Percentiles rank a stretch among this genome's conserved stretches.
phyloP scores from a whole-genome alignment of 1,139 yeast genomes.

The Komagataea norvegica region DNA sequence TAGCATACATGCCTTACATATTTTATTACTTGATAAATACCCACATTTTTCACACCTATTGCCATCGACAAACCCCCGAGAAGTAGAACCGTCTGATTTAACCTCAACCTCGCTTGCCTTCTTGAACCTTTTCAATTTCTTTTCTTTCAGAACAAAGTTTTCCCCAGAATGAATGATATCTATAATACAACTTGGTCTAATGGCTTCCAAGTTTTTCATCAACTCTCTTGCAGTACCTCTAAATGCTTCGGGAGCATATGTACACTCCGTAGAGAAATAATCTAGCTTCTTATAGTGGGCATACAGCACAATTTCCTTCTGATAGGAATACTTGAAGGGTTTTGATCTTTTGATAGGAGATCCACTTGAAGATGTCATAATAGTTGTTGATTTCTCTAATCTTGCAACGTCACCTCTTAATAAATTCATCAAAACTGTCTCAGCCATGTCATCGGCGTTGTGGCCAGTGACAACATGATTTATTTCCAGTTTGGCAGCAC shows the following conservation, averaged over 20 bases:
- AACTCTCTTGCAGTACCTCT: constrained; percentile 95
- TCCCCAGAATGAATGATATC: constrained; percentile 96
- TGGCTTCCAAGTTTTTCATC: constrained; percentile 82
- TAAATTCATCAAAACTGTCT: constrained; percentile 91
- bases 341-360: constrained; percentile 86
- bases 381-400: constrained; percentile 83
- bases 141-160: constrained; percentile 62
- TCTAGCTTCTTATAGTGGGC: constrained; percentile 96
- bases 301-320: constrained; percentile 93
- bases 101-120: constrained; percentile 44
- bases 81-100: constrained; percentile 56
- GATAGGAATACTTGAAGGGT: constrained; percentile 94
- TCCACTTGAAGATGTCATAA: constrained; percentile 74
- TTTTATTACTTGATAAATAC: constrained; percentile 77
- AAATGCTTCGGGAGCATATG: constrained; percentile 98
- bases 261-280: constrained; percentile 95
- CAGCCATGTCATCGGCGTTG: constrained; percentile 99
- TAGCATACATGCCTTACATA: constrained; percentile 91
- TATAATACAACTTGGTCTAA: constrained; percentile 88
- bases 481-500: constrained; percentile 85
- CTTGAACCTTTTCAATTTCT: constrained; percentile 31
- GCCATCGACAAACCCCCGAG: constrained; percentile 51
- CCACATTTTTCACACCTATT: constrained; percentile 87
- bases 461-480: constrained; percentile 96
- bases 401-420: constrained; percentile 95